Percentiles rank a stretch among this genome's conserved stretches.
Evolutionary conservation across 2,329 filamentous ascomycete genomes (phyloP).

Genomic region (Calonectria hawksworthii): DNA sequence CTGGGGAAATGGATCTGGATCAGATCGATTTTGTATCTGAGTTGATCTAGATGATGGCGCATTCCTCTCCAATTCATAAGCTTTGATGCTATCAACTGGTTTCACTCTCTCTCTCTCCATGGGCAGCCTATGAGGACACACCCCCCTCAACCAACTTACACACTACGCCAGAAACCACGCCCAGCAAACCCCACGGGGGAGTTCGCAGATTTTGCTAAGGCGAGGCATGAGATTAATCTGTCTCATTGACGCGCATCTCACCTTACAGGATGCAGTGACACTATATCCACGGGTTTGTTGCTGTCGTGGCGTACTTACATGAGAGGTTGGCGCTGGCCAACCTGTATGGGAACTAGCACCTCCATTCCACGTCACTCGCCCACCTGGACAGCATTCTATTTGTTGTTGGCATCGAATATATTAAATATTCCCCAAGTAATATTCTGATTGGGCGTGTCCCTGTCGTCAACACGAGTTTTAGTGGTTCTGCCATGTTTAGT

Average conservation of each 20-base stretch:
- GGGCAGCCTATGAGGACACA: background rate
- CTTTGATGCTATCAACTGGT: background rate
- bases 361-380: background rate
- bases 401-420: background rate
- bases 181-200: background rate
- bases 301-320: constrained; percentile 1
- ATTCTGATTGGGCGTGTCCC: background rate
- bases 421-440: background rate
- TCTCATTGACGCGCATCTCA: background rate
- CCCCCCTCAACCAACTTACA: background rate
- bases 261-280: constrained; percentile 2
- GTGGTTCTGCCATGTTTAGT: background rate
- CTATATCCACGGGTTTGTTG: background rate
- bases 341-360: background rate
- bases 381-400: background rate
- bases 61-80: background rate
- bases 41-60: background rate
- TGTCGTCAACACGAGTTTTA: background rate
- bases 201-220: background rate
- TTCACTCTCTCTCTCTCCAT: background rate
- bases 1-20: background rate
- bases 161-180: background rate
- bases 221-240: background rate
- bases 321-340: background rate
- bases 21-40: background rate